phyloP scores from a whole-genome alignment of 1,284 basidiomycete genomes.

The Ceratobasidium sp. region DNA sequence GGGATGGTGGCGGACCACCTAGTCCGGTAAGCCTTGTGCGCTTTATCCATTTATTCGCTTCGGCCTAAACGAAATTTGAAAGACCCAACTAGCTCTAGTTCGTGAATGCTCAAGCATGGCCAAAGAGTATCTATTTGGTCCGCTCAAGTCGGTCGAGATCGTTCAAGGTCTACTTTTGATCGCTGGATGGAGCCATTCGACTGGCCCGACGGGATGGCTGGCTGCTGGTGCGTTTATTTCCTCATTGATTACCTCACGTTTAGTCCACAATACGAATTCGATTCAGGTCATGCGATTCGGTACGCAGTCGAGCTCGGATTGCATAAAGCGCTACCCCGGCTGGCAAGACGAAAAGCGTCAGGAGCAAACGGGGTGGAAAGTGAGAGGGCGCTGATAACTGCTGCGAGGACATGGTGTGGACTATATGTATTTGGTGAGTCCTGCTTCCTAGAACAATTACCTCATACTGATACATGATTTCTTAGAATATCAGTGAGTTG shows the following conservation, averaged over 20 bases:
- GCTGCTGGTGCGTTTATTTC: conserved; percentile 44
- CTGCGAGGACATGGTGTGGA: conserved; percentile 47
- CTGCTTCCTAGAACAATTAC: background rate
- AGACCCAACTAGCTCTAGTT: conserved; percentile 45
- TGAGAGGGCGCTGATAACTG: conserved; percentile 43
- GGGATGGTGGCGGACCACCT: conserved; percentile 45
- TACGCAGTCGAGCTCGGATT: conserved; percentile 47
- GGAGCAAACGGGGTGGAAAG: conserved; percentile 23
- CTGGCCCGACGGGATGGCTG: conserved; percentile 47
- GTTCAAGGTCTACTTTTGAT: conserved; percentile 46
- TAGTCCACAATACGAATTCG: background rate
- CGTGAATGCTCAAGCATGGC: conserved; percentile 44
- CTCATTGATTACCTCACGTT: background rate
- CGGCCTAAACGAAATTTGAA: background rate
- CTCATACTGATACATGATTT: background rate
- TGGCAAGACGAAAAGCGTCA: conserved; percentile 32
- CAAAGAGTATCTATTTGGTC: conserved; percentile 34
- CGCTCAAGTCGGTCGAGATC: conserved; percentile 41
- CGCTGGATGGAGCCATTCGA: conserved; percentile 48
- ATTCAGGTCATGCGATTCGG: conserved; percentile 45
- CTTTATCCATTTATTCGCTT: background rate
- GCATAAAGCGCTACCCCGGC: conserved; percentile 45
- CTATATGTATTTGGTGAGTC: conserved; percentile 47
- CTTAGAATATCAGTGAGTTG: conserved; percentile 44
- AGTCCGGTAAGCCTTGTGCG: conserved; percentile 2